Percentiles rank a stretch among this genome's conserved stretches.
Conservation (phyloP, 306 rosid genomes). For the Dryas octopetala region DNA sequence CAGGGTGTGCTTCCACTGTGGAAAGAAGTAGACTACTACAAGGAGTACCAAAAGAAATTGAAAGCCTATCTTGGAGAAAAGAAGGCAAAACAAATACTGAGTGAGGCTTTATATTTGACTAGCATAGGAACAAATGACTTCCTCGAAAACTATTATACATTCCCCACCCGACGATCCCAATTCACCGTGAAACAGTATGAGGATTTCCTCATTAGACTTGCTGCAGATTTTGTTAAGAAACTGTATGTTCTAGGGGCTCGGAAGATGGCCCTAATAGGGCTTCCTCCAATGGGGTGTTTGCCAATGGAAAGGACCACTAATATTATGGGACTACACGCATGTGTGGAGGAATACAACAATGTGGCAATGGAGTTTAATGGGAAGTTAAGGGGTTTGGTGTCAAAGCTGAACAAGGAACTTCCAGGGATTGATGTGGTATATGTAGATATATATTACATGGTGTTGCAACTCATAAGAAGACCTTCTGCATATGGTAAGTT, state of each 20-base stretch:
- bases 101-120: slow-evolving; percentile 53
- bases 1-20: slow-evolving; percentile 67
- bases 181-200: slow-evolving; percentile 40
- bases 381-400: slow-evolving; percentile 42
- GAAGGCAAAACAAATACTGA: slow-evolving; percentile 41
- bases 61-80: slow-evolving; percentile 33
- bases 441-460: slow-evolving; percentile 34
- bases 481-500: slow-evolving; percentile 49
- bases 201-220: slow-evolving; percentile 49
- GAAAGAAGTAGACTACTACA: slow-evolving; percentile 63
- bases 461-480: slow-evolving; percentile 32
- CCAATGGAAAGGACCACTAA: slow-evolving; percentile 56
- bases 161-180: slow-evolving; percentile 36
- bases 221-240: slow-evolving; percentile 39
- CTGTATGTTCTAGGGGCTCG: slow-evolving; percentile 54
- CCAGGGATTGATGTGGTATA: slow-evolving; percentile 39
- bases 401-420: slow-evolving; percentile 41
- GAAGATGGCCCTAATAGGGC: slow-evolving; percentile 55
- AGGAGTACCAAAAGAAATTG: slow-evolving; percentile 49
- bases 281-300: slow-evolving; percentile 69
- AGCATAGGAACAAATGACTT: slow-evolving; percentile 69
- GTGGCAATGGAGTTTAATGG: slow-evolving; percentile 55
- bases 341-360: slow-evolving; percentile 40
- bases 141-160: slow-evolving; percentile 51
- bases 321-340: slow-evolving; percentile 38